Evolutionary conservation across 2,329 filamentous ascomycete species (phyloP), one percentile per base, ranked within the genome.

Genomic region (Pseudogymnoascus sp.): DNA sequence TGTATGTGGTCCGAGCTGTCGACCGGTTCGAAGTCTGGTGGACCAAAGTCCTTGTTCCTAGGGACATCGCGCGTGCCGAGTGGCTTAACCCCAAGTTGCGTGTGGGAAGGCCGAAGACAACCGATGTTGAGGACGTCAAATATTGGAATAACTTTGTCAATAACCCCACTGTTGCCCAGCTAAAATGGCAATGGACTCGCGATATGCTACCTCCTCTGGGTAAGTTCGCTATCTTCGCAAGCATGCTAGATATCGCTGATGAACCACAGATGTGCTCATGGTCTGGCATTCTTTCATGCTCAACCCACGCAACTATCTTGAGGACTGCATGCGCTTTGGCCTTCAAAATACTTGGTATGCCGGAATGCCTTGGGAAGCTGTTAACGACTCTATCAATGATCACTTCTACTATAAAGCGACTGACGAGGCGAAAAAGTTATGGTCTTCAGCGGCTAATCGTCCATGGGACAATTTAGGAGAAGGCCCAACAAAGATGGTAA

Each of bases 221-320:
- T 92, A 0, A n/a, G n/a, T n/a, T n/a, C n/a, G n/a, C n/a, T n/a
- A n/a, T n/a, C n/a, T n/a, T n/a, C n/a, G n/a, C n/a, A n/a, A n/a
- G n/a, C n/a, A n/a, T n/a, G n/a, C n/a, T n/a, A n/a, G n/a, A n/a
- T n/a, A n/a, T n/a, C n/a, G n/a, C n/a, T n/a, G n/a, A n/a, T n/a
- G n/a, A n/a, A n/a, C n/a, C n/a, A n/a, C n/a, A n/a, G n/a, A n/a
- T n/a, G n/a, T n/a, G n/a, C 71, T 91, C 18, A 88, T 92, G 85
- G 84, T 92, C 0, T 89, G 86, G 84, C 89, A 92, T 70, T 76
- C 86, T 0, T 88, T 89, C 67, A 86, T 89, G 82, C 80, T 92
- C 3, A 92, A 91, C 65, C 89, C 88, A 0, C 77, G 85, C 38
- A 76, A 75, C n/a, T 92, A 85, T 67, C 79, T 90, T 3, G 87